A percentile compares a stretch with the other conserved stretches of the same genome.
Evolutionary conservation across 345 rosid genomes (phyloP).

Genomic region (Salix caprea): DNA sequence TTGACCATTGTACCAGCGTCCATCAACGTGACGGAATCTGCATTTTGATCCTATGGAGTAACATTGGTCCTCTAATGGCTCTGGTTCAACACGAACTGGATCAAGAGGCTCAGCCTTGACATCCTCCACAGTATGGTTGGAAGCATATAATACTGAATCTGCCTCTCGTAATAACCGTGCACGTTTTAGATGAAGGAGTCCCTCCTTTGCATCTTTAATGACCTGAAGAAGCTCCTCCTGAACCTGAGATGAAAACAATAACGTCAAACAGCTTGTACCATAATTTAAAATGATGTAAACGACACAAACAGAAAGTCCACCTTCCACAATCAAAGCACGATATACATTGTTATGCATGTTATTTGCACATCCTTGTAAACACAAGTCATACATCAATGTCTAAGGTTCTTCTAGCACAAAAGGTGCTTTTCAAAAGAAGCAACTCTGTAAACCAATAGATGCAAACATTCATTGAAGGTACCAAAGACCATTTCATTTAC

Average conservation of each 20-base stretch:
- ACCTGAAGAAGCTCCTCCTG: slow-evolving; percentile 70
- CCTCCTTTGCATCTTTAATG: slow-evolving; percentile 78
- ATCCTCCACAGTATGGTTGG: slow-evolving; percentile 25
- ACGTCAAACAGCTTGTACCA: not conserved
- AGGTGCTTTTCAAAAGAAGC: too few species aligned
- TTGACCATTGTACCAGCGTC: slow-evolving; percentile 91
- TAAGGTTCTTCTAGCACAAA: too few species aligned
- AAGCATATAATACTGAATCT: slow-evolving; percentile 40
- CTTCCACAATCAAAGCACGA: too few species aligned
- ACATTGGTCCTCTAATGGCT: slow-evolving; percentile 40
- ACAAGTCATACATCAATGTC: too few species aligned
- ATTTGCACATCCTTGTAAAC: too few species aligned
- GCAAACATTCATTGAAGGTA: too few species aligned
- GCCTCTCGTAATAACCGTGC: slow-evolving; percentile 71
- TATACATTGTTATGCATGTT: too few species aligned
- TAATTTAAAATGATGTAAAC: not conserved
- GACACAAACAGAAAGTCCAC: not conserved
- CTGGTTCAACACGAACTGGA: slow-evolving; percentile 44
- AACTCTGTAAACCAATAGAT: too few species aligned
- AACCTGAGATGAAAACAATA: slow-evolving; percentile 33
- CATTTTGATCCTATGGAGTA: slow-evolving; percentile 69
- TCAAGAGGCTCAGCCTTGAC: slow-evolving; percentile 51
- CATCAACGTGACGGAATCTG: slow-evolving; percentile 63
- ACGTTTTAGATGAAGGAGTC: slow-evolving; percentile 78
- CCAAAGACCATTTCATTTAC: too few species aligned